Evolutionary conservation across 768 basidiomycete species (phyloP).

Genomic region (Suillus plorans): DNA sequence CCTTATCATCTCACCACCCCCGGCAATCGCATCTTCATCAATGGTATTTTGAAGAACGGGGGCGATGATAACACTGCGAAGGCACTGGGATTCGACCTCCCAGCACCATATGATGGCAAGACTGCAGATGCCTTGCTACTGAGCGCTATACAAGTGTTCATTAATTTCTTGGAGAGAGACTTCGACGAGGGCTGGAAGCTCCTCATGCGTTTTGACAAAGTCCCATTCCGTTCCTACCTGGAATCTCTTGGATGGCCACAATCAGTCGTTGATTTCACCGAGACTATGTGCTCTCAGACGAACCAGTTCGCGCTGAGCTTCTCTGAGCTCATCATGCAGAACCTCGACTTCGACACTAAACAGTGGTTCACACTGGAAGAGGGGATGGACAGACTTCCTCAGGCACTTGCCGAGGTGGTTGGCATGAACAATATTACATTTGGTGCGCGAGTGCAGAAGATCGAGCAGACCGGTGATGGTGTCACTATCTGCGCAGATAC

Average conservation of each 20-base stretch:
- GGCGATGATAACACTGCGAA: constrained; percentile 1
- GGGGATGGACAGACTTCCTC: constrained; percentile 23
- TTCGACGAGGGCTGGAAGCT: constrained; percentile 8
- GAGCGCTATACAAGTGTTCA: background rate
- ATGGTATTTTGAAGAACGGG: constrained; percentile 5
- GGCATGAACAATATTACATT: constrained; percentile 21
- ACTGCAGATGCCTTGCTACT: constrained; percentile 3
- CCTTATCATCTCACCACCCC: constrained; percentile 7
- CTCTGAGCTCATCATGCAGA: constrained; percentile 24
- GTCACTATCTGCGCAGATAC: constrained; percentile 10
- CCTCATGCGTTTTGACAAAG: constrained; percentile 17
- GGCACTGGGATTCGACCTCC: constrained; percentile 1
- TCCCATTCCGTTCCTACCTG: constrained; percentile 21
- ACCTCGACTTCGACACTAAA: constrained; percentile 22
- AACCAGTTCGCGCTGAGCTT: constrained; percentile 26
- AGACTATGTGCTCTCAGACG: constrained; percentile 23
- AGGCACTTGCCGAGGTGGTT: constrained; percentile 19
- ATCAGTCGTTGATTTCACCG: constrained; percentile 21
- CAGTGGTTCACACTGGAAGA: constrained; percentile 19
- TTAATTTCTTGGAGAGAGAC: constrained; percentile 4
- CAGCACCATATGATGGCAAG: background rate
- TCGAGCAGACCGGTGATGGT: constrained; percentile 7
- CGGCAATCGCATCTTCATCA: constrained; percentile 2
- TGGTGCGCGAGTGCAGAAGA: constrained; percentile 18
- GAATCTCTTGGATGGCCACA: constrained; percentile 12